These are phyloP conservation scores for Hyphopichia burtonii DNA, from an alignment of 1,139 yeast genomes.

Conservation along the genomic window DNA sequence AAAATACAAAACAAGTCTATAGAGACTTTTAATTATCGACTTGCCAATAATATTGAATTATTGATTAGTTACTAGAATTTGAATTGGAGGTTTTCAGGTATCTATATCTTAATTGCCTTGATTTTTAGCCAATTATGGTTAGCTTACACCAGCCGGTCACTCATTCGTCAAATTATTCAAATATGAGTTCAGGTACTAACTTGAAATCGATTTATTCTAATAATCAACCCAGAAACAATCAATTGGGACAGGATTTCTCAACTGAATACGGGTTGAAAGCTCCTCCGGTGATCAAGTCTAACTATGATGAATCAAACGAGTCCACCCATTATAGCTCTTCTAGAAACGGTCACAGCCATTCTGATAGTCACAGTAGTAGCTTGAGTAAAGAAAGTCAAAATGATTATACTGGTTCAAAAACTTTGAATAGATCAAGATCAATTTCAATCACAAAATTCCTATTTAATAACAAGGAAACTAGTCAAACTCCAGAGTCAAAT, in stretches of 20 bases:
- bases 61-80: too few relatives aligned
- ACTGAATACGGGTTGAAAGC: slow-evolving; percentile 3
- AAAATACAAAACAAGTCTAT: too few relatives aligned
- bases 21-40: too few relatives aligned
- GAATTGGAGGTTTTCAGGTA: too few relatives aligned
- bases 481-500: not conserved
- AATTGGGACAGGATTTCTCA: not conserved
- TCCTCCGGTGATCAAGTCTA: slow-evolving; percentile 3
- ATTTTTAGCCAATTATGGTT: not conserved
- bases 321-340: not conserved
- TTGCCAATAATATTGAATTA: too few relatives aligned
- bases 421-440: slow-evolving; percentile 11
- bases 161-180: not conserved
- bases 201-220: not conserved
- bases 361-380: not conserved
- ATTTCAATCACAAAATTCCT: slow-evolving; percentile 19
- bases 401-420: not conserved
- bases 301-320: not conserved
- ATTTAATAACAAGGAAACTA: slow-evolving; percentile 8
- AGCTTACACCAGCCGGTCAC: slow-evolving; percentile 2
- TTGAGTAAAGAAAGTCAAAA: not conserved
- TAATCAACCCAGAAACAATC: not conserved
- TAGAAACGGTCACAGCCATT: not conserved
- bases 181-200: not conserved
- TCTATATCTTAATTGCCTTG: too few relatives aligned